Evolutionary conservation across 1,284 basidiomycete species (phyloP).

Genomic region (Ganoderma meredithae): DNA sequence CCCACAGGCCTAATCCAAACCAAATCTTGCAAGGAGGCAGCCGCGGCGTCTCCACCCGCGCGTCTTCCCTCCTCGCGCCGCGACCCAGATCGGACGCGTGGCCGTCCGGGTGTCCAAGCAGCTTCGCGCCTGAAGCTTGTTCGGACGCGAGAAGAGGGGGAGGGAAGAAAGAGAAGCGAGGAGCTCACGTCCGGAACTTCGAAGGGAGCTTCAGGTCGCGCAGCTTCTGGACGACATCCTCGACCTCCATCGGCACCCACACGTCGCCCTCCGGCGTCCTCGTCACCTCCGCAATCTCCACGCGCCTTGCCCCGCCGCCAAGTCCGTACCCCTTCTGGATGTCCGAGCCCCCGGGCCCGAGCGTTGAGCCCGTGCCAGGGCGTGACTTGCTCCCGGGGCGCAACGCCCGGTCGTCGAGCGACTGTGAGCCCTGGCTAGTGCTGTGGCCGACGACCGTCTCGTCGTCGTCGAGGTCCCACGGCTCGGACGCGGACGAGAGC

Average conservation of each 20-base stretch:
- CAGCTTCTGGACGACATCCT: constrained; percentile 38
- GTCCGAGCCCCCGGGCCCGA: neutral
- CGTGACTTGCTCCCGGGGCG: constrained; percentile 6
- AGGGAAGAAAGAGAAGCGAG: neutral
- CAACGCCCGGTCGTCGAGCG: constrained; percentile 21
- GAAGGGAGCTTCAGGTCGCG: constrained; percentile 34
- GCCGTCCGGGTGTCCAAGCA: neutral
- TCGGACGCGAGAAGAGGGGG: neutral
- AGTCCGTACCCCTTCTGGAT: neutral
- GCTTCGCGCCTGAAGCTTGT: neutral
- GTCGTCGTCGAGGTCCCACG: constrained; percentile 22
- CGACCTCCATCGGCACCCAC: constrained; percentile 37
- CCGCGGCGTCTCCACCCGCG: neutral
- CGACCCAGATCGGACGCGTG: neutral
- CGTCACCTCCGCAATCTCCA: constrained; percentile 34
- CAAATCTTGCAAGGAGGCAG: neutral
- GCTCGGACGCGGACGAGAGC: constrained; percentile 24
- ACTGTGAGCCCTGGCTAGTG: constrained; percentile 3
- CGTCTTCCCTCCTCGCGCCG: neutral
- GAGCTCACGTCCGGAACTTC: constrained; percentile 23
- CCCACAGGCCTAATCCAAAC: neutral
- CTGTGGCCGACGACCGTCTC: constrained; percentile 23
- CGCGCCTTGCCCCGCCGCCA: constrained; percentile 3
- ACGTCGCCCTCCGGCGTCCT: constrained; percentile 33
- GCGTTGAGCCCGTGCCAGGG: constrained; percentile 17